Evolutionary conservation across 345 rosid genomes (phyloP).

Genomic region (Aquilaria malaccensis): DNA sequence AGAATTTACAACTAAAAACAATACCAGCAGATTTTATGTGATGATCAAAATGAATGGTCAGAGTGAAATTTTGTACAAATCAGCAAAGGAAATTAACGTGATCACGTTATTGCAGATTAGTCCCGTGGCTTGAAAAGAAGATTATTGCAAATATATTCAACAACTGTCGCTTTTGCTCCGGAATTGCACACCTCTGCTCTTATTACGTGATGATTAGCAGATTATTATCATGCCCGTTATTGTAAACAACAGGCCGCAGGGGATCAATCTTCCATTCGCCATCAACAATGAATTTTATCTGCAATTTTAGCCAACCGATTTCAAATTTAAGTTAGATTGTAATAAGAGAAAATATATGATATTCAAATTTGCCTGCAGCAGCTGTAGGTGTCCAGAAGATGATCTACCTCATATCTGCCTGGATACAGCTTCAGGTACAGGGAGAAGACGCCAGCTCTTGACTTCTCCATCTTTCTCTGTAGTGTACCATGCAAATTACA

Average conservation of each 20-base stretch:
- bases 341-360: background rate
- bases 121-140: too few species aligned
- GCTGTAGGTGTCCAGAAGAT: background rate
- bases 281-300: slow-evolving; percentile 92
- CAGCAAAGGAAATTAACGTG: too few species aligned
- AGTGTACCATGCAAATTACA: background rate
- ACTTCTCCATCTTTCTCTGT: slow-evolving; percentile 92
- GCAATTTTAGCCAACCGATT: slow-evolving; percentile 17
- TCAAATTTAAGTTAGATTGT: background rate
- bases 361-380: background rate
- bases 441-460: slow-evolving; percentile 59
- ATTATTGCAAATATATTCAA: too few species aligned
- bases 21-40: too few species aligned
- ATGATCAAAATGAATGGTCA: too few species aligned
- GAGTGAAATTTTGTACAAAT: too few species aligned
- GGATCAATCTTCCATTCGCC: slow-evolving; percentile 95
- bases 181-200: background rate
- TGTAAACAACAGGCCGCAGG: slow-evolving; percentile 64
- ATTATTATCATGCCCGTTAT: slow-evolving; percentile 68
- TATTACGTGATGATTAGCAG: slow-evolving; percentile 50
- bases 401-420: slow-evolving; percentile 75
- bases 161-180: background rate
- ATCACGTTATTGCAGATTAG: too few species aligned
- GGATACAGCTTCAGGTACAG: slow-evolving; percentile 67
- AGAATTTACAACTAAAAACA: too few species aligned